phyloP scores from a whole-genome alignment of 2,329 filamentous ascomycete genomes.

The Botrytis squamosa region DNA sequence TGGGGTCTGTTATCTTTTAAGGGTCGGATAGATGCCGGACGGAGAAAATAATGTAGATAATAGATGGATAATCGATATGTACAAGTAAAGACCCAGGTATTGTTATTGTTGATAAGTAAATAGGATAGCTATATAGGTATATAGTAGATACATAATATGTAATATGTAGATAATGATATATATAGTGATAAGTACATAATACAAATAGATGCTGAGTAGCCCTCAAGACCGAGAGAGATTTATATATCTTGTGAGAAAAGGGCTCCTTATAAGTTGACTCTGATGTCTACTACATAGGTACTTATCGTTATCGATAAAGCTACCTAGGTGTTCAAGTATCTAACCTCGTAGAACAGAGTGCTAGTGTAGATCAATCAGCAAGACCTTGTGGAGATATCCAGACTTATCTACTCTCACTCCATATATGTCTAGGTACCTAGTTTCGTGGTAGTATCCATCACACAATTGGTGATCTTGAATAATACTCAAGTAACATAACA shows the following conservation, averaged over 20 bases:
- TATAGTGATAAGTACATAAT: not conserved
- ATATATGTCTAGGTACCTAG: not conserved
- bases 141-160: no score
- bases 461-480: not conserved
- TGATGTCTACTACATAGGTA: not conserved
- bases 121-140: no score
- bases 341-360: not conserved
- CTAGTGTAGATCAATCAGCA: not conserved
- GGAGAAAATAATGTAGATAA: not conserved
- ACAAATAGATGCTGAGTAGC: not conserved
- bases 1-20: not conserved
- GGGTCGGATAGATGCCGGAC: not conserved
- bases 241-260: no score
- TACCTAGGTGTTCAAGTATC: not conserved
- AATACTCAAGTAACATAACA: not conserved
- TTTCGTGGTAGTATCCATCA: not conserved
- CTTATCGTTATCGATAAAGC: not conserved
- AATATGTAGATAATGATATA: no score
- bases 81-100: no score
- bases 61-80: no score
- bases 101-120: not conserved
- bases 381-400: not conserved
- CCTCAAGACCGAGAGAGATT: not conserved
- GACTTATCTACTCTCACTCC: not conserved
- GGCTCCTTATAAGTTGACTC: not conserved